Conservation (phyloP, 1,284 basidiomycete genomes). For the Sutorius eximius region DNA sequence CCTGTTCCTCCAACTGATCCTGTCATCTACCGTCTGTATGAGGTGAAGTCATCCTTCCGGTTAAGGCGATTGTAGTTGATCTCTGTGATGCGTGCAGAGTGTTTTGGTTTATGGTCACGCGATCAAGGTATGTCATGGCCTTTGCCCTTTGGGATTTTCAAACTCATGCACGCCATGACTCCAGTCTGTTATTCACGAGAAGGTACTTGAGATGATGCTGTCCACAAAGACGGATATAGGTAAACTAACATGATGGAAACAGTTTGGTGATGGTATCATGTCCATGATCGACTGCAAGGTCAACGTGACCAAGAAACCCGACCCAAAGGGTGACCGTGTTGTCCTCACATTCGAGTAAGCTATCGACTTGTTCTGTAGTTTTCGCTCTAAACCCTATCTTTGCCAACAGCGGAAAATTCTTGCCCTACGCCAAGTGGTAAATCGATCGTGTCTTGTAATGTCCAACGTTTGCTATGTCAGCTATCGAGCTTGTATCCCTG, state of each 20-base stretch:
- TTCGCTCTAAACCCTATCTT: conserved; percentile 5
- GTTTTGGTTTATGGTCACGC: conserved; percentile 81
- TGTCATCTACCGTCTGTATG: conserved; percentile 82
- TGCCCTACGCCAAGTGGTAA: conserved; percentile 70
- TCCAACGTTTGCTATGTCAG: background rate
- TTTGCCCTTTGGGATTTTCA: background rate
- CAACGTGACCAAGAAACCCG: conserved; percentile 67
- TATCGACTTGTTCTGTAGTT: background rate
- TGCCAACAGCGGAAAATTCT: conserved; percentile 62
- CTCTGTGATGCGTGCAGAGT: conserved; percentile 40
- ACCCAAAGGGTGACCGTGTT: conserved; percentile 83
- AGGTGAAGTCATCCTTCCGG: conserved; percentile 47
- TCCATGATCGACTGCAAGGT: conserved; percentile 87
- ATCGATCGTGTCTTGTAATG: conserved; percentile 1
- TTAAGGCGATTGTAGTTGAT: background rate
- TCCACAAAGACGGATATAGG: background rate
- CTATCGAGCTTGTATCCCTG: background rate
- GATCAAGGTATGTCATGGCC: conserved; percentile 57
- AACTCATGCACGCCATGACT: background rate
- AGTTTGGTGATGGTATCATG: conserved; percentile 93
- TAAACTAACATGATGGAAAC: background rate
- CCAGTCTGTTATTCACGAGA: conserved; percentile 83
- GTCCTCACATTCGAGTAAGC: conserved; percentile 82
- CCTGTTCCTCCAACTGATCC: conserved; percentile 75
- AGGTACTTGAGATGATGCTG: conserved; percentile 45